These are phyloP conservation scores for Ceriops decandra DNA, from an alignment of 345 rosid genomes.

Conservation along the genomic window DNA sequence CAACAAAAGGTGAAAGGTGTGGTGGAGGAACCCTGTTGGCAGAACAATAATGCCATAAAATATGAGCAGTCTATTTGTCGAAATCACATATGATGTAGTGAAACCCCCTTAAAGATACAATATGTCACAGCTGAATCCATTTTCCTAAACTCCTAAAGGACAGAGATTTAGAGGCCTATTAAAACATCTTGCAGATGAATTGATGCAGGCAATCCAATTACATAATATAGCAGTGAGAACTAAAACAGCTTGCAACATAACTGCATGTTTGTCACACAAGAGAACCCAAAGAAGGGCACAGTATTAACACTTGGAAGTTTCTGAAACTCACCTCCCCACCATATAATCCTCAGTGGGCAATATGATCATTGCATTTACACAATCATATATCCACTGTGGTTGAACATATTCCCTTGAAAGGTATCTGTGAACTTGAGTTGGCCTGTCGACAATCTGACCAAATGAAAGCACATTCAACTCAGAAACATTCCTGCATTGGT, in stretches of 20 bases:
- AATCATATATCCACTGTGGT: slow-evolving; percentile 93
- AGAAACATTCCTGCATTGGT: not conserved
- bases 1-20: slow-evolving; percentile 83
- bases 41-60: not conserved
- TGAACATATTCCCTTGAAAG: slow-evolving; percentile 85
- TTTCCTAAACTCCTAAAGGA: too few relatives aligned
- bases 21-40: slow-evolving; percentile 73
- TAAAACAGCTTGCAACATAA: too few relatives aligned
- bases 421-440: slow-evolving; percentile 73
- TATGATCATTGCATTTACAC: slow-evolving; percentile 67
- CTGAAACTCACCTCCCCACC: slow-evolving; percentile 65
- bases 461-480: slow-evolving; percentile 9
- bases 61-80: too few relatives aligned
- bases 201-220: too few relatives aligned
- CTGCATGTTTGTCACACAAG: too few relatives aligned
- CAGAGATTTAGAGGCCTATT: too few relatives aligned
- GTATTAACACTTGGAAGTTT: not conserved
- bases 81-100: too few relatives aligned
- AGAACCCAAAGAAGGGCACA: not conserved
- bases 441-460: slow-evolving; percentile 84
- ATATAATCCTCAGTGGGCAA: slow-evolving; percentile 65
- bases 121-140: too few relatives aligned
- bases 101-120: too few relatives aligned
- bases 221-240: too few relatives aligned
- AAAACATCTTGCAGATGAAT: too few relatives aligned